Evolutionary conservation across 2,329 filamentous ascomycete genomes (phyloP).

Genomic region (Harringtonia lauricola): DNA sequence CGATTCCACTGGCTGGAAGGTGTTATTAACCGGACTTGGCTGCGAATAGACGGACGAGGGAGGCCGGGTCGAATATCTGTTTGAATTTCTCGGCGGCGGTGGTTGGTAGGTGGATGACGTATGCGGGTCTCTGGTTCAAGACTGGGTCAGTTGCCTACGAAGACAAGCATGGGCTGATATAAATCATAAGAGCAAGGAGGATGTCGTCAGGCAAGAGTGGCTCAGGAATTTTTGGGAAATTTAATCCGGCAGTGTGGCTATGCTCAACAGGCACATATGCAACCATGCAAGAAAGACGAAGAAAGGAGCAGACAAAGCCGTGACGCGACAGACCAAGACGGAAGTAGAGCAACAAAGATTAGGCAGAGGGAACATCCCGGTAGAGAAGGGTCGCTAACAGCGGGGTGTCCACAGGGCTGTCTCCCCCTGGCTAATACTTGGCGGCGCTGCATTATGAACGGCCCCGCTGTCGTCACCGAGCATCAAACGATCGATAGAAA

Average conservation of each 20-base stretch:
- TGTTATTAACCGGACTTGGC: slow-evolving; percentile 30
- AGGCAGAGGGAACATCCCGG: slow-evolving; percentile 3
- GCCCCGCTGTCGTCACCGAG: not conserved
- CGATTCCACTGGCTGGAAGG: slow-evolving; percentile 19
- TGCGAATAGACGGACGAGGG: slow-evolving; percentile 52
- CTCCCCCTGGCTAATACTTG: not conserved
- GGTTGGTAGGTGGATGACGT: slow-evolving; percentile 7
- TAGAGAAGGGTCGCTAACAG: slow-evolving; percentile 5
- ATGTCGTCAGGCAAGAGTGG: too few species aligned
- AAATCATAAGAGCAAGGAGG: not conserved
- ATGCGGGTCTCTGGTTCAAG: slow-evolving; percentile 16
- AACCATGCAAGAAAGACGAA: not conserved
- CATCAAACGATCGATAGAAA: not conserved
- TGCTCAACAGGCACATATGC: too few species aligned
- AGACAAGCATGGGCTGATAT: not conserved
- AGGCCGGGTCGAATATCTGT: slow-evolving; percentile 29
- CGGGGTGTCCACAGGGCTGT: slow-evolving; percentile 3
- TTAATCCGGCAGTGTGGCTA: not conserved
- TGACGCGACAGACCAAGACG: not conserved
- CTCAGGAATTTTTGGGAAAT: too few species aligned
- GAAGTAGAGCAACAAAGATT: slow-evolving; percentile 6
- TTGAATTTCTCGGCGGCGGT: slow-evolving; percentile 26
- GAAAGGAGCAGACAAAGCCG: not conserved
- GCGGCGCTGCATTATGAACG: not conserved
- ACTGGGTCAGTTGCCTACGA: not conserved